These are phyloP conservation scores for Pseudomonodictys pantanalensis DNA, from an alignment of 495 filamentous ascomycete genomes.

Conservation along the genomic window DNA sequence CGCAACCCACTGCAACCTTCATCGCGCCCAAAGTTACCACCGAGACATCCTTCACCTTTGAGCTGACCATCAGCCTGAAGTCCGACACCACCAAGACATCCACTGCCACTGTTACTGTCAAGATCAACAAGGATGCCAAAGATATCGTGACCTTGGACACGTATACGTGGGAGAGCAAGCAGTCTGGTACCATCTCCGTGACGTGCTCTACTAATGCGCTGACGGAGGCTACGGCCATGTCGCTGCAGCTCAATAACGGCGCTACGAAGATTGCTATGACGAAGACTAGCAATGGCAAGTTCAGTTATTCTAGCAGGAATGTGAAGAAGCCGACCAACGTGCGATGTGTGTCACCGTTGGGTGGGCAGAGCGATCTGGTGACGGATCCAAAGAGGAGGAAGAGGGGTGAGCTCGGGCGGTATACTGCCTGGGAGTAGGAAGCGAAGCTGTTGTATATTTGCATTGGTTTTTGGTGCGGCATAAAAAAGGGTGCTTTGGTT, in stretches of 20 bases:
- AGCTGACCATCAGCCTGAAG: constrained; percentile 14
- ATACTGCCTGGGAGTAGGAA: background rate
- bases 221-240: constrained; percentile 21
- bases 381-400: constrained; percentile 1
- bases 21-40: constrained; percentile 17
- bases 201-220: constrained; percentile 25
- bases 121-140: background rate
- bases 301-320: constrained; percentile 10
- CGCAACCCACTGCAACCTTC: constrained; percentile 14
- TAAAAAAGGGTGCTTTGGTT: no score
- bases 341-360: constrained; percentile 3
- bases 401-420: background rate
- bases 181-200: constrained; percentile 29
- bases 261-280: constrained; percentile 18
- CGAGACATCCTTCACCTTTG: constrained; percentile 11
- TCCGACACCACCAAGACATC: constrained; percentile 13
- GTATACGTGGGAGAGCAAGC: constrained; percentile 17
- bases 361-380: constrained; percentile 3
- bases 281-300: constrained; percentile 9
- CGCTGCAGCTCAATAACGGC: constrained; percentile 13
- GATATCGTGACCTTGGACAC: constrained; percentile 20
- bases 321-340: constrained; percentile 25
- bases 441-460: background rate
- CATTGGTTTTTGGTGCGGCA: background rate
- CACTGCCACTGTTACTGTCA: constrained; percentile 16